phyloP scores from a whole-genome alignment of 805 yeast genomes.

The Starmerella riodocensis region DNA sequence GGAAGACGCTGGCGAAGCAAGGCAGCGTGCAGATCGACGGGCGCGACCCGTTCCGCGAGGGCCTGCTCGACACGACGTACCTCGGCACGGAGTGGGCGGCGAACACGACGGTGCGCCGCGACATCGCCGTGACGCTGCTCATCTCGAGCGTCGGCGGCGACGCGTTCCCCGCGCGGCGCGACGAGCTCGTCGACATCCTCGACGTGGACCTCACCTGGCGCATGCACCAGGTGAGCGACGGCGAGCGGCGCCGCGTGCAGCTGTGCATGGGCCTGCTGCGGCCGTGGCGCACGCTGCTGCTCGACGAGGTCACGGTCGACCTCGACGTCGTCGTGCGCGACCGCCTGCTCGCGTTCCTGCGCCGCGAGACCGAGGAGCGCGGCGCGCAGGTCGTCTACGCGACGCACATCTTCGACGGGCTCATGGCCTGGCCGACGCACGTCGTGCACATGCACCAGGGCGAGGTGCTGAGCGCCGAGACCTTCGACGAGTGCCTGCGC shows the following conservation, averaged over 20 bases:
- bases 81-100: slow-evolving; percentile 97
- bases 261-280: slow-evolving; percentile 81
- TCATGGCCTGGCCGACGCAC: slow-evolving; percentile 80
- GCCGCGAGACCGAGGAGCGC: slow-evolving; percentile 57
- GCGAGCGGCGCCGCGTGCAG: slow-evolving; percentile 90
- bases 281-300: slow-evolving; percentile 77
- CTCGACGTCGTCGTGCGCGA: slow-evolving; percentile 83
- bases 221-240: slow-evolving; percentile 85
- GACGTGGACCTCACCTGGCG: slow-evolving; percentile 86
- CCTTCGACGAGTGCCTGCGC: slow-evolving; percentile 18
- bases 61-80: slow-evolving; percentile 44
- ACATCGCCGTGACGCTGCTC: slow-evolving; percentile 71
- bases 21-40: slow-evolving; percentile 70
- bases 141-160: slow-evolving; percentile 76
- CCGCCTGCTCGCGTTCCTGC: slow-evolving; percentile 55
- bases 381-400: slow-evolving; percentile 74
- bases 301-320: slow-evolving; percentile 96
- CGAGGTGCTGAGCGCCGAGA: slow-evolving; percentile 27
- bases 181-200: slow-evolving; percentile 55
- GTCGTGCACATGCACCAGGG: slow-evolving; percentile 71
- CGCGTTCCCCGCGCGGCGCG: slow-evolving; percentile 60
- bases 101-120: slow-evolving; percentile 78
- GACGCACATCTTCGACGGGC: slow-evolving; percentile 93
- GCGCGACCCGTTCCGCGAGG: slow-evolving; percentile 70
- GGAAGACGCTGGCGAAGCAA: slow-evolving; percentile 68